Conservation (phyloP, 192 early-diverging fungal genomes). For the Geranomyces michiganensis region DNA sequence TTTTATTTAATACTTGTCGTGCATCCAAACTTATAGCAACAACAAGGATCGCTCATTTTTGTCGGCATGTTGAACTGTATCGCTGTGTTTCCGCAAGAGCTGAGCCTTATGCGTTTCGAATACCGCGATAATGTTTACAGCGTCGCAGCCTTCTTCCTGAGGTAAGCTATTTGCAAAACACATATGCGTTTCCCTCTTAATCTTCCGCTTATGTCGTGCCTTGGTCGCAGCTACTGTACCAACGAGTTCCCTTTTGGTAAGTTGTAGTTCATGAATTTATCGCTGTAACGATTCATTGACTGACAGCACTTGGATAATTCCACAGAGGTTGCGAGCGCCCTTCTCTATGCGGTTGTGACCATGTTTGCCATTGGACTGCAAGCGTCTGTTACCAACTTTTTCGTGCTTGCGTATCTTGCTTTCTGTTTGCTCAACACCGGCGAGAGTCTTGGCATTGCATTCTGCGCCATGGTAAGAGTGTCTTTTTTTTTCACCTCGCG, state of each 20-base stretch:
- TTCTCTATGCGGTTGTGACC: conserved; percentile 36
- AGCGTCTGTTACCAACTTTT: conserved; percentile 31
- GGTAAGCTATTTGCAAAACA: conserved; percentile 29
- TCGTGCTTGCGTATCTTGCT: conserved; percentile 24
- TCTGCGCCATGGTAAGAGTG: conserved; percentile 41
- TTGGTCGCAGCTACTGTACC: conserved; percentile 28
- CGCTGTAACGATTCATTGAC: no score
- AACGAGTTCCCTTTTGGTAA: conserved; percentile 35
- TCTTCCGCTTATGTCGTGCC: no score
- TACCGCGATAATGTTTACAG: conserved; percentile 44
- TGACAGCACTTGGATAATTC: background rate
- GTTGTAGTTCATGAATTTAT: background rate
- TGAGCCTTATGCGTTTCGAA: conserved; percentile 41
- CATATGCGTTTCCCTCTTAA: no score
- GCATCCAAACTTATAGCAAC: conserved; percentile 38
- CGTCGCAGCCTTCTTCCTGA: conserved; percentile 46
- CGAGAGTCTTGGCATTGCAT: conserved; percentile 53
- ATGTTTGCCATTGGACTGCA: conserved; percentile 33
- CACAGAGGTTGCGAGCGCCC: conserved; percentile 33
- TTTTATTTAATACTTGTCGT: no score
- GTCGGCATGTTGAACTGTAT: conserved; percentile 53
- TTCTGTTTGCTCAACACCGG: conserved; percentile 41
- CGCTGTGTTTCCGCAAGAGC: conserved; percentile 44
- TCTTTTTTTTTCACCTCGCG: background rate
- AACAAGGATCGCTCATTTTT: conserved; percentile 43